Conservation (phyloP, 1,284 basidiomycete genomes). For the Mrakiaceae sp. region DNA sequence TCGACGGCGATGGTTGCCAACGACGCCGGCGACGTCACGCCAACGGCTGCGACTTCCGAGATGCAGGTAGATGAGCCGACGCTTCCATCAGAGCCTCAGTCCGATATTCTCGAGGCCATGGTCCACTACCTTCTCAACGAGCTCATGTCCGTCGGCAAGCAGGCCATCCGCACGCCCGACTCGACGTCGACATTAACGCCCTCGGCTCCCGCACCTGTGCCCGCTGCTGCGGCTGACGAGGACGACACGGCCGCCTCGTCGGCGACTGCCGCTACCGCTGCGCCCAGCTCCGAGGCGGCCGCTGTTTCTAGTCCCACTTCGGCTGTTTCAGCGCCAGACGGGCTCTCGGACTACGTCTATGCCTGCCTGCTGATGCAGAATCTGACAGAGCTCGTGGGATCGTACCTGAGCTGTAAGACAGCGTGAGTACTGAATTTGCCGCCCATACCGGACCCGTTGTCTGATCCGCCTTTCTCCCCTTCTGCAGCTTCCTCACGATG, state of each 20-base stretch:
- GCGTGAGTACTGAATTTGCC: constrained; percentile 43
- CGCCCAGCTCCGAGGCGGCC: background rate
- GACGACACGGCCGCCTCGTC: constrained; percentile 8
- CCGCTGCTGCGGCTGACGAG: background rate
- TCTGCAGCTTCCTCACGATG: constrained; percentile 30
- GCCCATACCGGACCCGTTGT: background rate
- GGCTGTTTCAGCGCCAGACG: constrained; percentile 7
- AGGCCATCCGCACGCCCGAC: constrained; percentile 19
- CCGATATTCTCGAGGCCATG: constrained; percentile 50
- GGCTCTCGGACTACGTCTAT: constrained; percentile 47
- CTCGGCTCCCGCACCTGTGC: constrained; percentile 11
- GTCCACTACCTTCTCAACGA: constrained; percentile 64
- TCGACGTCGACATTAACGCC: constrained; percentile 6
- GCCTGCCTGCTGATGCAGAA: constrained; percentile 82
- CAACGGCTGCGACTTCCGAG: constrained; percentile 15
- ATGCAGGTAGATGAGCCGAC: constrained; percentile 53
- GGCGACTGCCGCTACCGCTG: constrained; percentile 11
- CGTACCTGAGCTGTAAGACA: constrained; percentile 82
- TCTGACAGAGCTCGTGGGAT: constrained; percentile 82
- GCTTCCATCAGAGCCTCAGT: constrained; percentile 19
- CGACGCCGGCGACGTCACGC: background rate
- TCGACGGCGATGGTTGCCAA: no score
- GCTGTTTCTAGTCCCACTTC: constrained; percentile 12
- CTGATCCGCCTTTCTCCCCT: background rate
- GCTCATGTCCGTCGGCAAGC: constrained; percentile 51